A percentile compares a stretch with the other conserved stretches of the same genome.
These are phyloP conservation scores for Brassica nigra DNA, from an alignment of 345 rosid genomes.

Conservation along the genomic window DNA sequence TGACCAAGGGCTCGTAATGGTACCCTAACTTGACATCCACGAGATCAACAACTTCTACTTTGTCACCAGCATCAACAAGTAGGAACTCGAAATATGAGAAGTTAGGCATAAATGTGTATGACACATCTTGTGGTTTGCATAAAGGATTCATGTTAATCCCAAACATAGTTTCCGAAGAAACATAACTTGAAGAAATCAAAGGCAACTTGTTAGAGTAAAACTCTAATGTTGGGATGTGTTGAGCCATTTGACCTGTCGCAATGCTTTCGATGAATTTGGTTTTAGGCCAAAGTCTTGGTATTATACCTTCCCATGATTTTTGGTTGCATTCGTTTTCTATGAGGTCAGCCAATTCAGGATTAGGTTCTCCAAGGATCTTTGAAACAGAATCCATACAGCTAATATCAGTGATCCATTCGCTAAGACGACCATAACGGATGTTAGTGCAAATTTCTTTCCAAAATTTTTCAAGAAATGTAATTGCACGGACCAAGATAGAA, in stretches of 20 bases:
- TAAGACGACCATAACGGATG: slow-evolving; percentile 52
- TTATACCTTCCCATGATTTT: slow-evolving; percentile 70
- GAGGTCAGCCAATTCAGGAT: slow-evolving; percentile 50
- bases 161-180: slow-evolving; percentile 61
- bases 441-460: slow-evolving; percentile 60
- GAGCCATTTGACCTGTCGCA: slow-evolving; percentile 76
- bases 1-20: slow-evolving; percentile 62
- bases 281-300: slow-evolving; percentile 62
- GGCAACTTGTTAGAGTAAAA: slow-evolving; percentile 66
- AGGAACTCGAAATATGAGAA: slow-evolving; percentile 74
- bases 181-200: slow-evolving; percentile 57
- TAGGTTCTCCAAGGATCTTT: slow-evolving; percentile 38
- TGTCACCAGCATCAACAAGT: slow-evolving; percentile 43
- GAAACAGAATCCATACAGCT: slow-evolving; percentile 46
- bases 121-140: slow-evolving; percentile 56
- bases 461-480: slow-evolving; percentile 58
- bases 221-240: slow-evolving; percentile 60
- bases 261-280: slow-evolving; percentile 62
- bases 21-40: slow-evolving; percentile 62
- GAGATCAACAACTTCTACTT: slow-evolving; percentile 49
- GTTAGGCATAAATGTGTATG: slow-evolving; percentile 70
- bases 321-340: slow-evolving; percentile 46
- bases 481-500: slow-evolving; percentile 54
- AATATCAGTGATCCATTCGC: slow-evolving; percentile 62
- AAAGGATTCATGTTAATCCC: slow-evolving; percentile 68